These are phyloP conservation scores for Pinus albicaulis DNA, from an alignment of 75 land plant genomes.

Conservation along the genomic window DNA sequence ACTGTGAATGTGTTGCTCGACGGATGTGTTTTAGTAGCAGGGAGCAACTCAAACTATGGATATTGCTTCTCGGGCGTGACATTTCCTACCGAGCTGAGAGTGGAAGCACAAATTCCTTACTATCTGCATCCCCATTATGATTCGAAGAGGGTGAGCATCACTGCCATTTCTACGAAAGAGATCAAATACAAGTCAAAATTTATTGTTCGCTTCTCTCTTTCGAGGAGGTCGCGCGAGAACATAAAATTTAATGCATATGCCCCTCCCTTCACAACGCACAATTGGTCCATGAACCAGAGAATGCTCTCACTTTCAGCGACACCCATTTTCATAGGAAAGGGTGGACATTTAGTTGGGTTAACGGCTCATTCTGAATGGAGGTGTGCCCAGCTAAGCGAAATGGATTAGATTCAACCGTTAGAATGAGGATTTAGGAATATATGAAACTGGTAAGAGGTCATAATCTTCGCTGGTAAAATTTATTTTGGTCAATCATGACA, in stretches of 20 bases:
- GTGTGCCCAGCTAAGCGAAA: too few species aligned
- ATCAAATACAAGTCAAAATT: slow-evolving; percentile 16
- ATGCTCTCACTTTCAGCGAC: slow-evolving; percentile 28
- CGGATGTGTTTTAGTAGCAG: slow-evolving; percentile 54
- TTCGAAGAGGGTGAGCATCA: slow-evolving; percentile 13
- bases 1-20: slow-evolving; percentile 43
- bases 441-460: too few species aligned
- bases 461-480: too few species aligned
- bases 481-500: too few species aligned
- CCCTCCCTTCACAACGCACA: slow-evolving; percentile 63
- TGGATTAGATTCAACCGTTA: too few species aligned
- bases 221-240: neutral
- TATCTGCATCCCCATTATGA: slow-evolving; percentile 16
- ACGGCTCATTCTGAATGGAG: slow-evolving; percentile 16
- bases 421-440: too few species aligned
- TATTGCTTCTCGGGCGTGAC: slow-evolving; percentile 37
- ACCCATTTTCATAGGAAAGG: too few species aligned
- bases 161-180: neutral
- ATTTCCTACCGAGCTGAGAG: slow-evolving; percentile 60
- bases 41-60: slow-evolving; percentile 48
- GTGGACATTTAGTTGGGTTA: slow-evolving; percentile 3
- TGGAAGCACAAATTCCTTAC: slow-evolving; percentile 36
- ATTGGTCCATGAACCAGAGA: slow-evolving; percentile 60
- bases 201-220: slow-evolving; percentile 13
- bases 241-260: slow-evolving; percentile 31